Conservation (phyloP, 73 alveolate species). For the Uronychia setigera region DNA sequence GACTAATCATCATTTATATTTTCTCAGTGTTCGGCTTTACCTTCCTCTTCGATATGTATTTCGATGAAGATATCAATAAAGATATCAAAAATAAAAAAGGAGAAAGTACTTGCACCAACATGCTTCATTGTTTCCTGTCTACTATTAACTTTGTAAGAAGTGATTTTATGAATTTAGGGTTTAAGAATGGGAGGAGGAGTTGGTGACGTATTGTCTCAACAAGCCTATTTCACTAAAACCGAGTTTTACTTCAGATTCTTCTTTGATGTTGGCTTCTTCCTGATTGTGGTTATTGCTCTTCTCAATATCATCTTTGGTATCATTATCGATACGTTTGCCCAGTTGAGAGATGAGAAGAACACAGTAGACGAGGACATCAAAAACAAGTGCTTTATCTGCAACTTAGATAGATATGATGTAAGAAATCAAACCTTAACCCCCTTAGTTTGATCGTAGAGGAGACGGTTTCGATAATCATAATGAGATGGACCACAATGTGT, state of each 20-base stretch:
- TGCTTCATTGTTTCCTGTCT: conserved; percentile 83
- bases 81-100: conserved; percentile 22
- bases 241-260: conserved; percentile 72
- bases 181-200: conserved; percentile 94
- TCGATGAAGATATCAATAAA: conserved; percentile 71
- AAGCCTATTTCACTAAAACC: conserved; percentile 43
- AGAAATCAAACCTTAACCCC: not conserved
- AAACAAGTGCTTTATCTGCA: conserved; percentile 84
- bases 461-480: conserved; percentile 79
- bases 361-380: conserved; percentile 80
- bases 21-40: conserved; percentile 88
- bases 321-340: conserved; percentile 90
- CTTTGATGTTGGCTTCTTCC: conserved; percentile 77
- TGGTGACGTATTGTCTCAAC: conserved; percentile 70
- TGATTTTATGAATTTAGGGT: conserved; percentile 58
- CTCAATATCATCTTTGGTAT: conserved; percentile 88
- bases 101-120: conserved; percentile 64
- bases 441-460: conserved; percentile 26
- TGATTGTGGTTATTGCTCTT: conserved; percentile 78
- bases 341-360: conserved; percentile 82
- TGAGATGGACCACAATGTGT: conserved; percentile 76
- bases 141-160: conserved; percentile 68
- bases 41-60: conserved; percentile 75
- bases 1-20: conserved; percentile 84
- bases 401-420: conserved; percentile 64